Base-by-base conservation (phyloP, 148 eudicot genomes). In the Silene uniflora region DNA sequence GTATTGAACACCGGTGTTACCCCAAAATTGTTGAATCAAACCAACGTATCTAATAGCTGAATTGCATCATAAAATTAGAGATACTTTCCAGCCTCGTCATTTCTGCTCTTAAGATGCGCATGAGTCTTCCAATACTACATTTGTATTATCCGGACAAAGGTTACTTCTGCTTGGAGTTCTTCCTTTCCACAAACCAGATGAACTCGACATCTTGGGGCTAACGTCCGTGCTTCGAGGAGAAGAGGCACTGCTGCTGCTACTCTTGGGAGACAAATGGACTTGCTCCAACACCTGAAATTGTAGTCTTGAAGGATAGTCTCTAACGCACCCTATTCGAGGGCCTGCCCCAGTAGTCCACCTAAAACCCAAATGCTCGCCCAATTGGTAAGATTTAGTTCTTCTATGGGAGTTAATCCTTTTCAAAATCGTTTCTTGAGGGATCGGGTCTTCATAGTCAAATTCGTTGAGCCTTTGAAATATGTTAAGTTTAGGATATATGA, bases 281-380 rank as follows among this genome's bases (percentile, higher is more conserved):
- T 88, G 89, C 79, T 93, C 93, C 60, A 93, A 56, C 63, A 81
- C 92, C 46, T 84, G 86, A 11, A 74, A 76, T 70, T 91, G 98
- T 25, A 93, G 82, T 84, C 81, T 83, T 5, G 88, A 79, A 65
- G 98, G 98, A 75, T 93, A 93, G 76, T 93, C 96, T 75, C 96
- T 83, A 55, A 93, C 77, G 56, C 98, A 93, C 52, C 96, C 98
- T 4, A 93, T 93, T 25, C 98, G 79, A 0, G 98, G 93, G 10
- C 98, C 98, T 0, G 89, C 96, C 18, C 98, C 98, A 1, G 96
- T 89, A 24, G 93, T 88, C 98, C 98, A 93, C 72, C 69, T 85
- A 67, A 87, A 93, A 46, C 82, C 77, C 75, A 91, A 62, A 22
- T 83, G 90, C 23, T 89, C 78, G 47, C 89, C 98, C 77, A 91